Percentiles rank a stretch among this genome's conserved stretches.
Evolutionary conservation across 2,329 filamentous ascomycete genomes (phyloP).

Genomic region (Mariannaea elegans): DNA sequence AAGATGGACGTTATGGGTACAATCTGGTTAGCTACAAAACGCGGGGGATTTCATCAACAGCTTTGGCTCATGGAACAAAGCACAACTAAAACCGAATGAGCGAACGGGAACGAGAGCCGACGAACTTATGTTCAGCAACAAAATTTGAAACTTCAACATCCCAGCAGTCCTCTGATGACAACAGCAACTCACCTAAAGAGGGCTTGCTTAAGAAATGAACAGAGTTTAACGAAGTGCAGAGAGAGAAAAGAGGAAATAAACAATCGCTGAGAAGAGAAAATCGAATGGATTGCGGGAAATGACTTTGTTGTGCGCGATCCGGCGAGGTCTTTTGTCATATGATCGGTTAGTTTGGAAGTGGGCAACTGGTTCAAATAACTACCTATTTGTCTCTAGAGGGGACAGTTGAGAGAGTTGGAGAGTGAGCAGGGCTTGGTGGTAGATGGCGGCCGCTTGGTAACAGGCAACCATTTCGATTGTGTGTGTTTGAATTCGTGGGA

Average conservation of each 20-base stretch:
- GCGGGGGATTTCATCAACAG: background rate
- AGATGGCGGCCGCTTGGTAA: too few species aligned
- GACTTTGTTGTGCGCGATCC: too few species aligned
- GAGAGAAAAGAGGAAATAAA: background rate
- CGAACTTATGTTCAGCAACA: background rate
- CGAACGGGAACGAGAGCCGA: background rate
- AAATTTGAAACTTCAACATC: background rate
- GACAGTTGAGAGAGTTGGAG: too few species aligned
- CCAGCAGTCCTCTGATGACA: background rate
- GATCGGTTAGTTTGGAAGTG: too few species aligned
- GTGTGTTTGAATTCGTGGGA: too few species aligned
- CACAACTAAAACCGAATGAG: background rate
- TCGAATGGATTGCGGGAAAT: background rate
- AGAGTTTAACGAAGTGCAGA: background rate
- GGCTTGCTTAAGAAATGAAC: background rate
- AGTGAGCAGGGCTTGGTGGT: too few species aligned
- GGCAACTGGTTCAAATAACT: too few species aligned
- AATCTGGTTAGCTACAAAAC: too few species aligned
- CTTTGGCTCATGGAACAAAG: background rate
- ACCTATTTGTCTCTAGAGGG: too few species aligned
- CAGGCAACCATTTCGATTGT: too few species aligned
- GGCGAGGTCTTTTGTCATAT: too few species aligned
- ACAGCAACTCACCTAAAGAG: background rate
- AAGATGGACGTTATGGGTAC: too few species aligned
- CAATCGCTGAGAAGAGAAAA: background rate